phyloP scores from a whole-genome alignment of 2,329 filamentous ascomycete genomes.

The Arthrobotrys conoides region DNA sequence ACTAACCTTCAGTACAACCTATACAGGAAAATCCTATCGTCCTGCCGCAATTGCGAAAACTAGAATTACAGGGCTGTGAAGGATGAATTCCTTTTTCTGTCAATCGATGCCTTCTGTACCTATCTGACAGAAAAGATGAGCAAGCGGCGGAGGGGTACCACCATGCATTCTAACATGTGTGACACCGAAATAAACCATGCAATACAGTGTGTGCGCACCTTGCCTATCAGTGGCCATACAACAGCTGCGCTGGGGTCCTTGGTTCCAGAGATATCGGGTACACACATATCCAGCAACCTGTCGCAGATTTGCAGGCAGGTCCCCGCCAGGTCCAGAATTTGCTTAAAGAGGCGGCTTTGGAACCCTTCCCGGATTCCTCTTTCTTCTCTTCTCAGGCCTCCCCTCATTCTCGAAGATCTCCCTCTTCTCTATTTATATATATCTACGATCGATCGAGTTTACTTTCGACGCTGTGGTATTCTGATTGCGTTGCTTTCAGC shows the following conservation, averaged over 20 bases:
- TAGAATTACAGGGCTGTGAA: slow-evolving; percentile 36
- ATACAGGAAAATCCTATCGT: slow-evolving; percentile 55
- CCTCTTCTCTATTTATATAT: slow-evolving; percentile 21
- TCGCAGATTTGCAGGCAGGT: slow-evolving; percentile 9
- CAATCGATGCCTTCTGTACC: slow-evolving; percentile 16
- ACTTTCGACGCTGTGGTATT: slow-evolving; percentile 28
- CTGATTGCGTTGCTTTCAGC: slow-evolving; percentile 33
- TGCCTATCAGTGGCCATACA: slow-evolving; percentile 54
- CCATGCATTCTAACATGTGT: slow-evolving; percentile 56
- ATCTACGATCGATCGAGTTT: slow-evolving; percentile 20
- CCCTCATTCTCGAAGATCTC: slow-evolving; percentile 35
- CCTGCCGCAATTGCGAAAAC: slow-evolving; percentile 59
- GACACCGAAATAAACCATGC: slow-evolving; percentile 51
- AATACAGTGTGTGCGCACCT: neutral
- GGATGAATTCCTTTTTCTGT: slow-evolving; percentile 44
- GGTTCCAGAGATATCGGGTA: slow-evolving; percentile 31
- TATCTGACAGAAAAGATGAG: slow-evolving; percentile 33
- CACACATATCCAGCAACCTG: slow-evolving; percentile 26
- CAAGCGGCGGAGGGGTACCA: slow-evolving; percentile 10
- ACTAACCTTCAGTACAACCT: slow-evolving; percentile 20
- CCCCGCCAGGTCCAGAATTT: slow-evolving; percentile 31
- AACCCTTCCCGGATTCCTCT: slow-evolving; percentile 24
- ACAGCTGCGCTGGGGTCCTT: neutral
- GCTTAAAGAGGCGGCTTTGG: slow-evolving; percentile 61
- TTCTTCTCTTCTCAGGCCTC: slow-evolving; percentile 17